Conservation (phyloP, 345 rosid species). For the Eutrema yunnanense region DNA sequence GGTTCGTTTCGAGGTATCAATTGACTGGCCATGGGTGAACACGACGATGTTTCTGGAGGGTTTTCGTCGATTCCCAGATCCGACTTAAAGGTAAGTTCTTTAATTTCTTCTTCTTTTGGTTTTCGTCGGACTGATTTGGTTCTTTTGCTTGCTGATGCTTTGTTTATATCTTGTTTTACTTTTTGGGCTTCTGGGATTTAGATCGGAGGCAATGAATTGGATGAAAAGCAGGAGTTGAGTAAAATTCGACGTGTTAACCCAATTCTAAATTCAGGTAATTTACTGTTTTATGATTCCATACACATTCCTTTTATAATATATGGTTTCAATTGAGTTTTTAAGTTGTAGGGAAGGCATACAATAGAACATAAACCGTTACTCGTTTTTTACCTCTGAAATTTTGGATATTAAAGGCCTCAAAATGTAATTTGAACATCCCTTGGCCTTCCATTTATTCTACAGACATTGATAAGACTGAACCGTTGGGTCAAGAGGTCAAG, state of each 20-base stretch:
- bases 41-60: conserved; percentile 18
- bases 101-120: background rate
- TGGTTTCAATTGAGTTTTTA: background rate
- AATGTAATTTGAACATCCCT: background rate
- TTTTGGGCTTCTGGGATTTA: conserved; percentile 7
- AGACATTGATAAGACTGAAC: background rate
- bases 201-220: conserved; percentile 29
- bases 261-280: conserved; percentile 7
- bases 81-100: conserved; percentile 34
- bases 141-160: background rate
- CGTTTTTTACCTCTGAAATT: background rate
- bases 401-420: background rate
- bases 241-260: conserved; percentile 14
- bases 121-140: background rate
- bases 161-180: background rate
- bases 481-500: conserved; percentile 21
- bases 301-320: background rate
- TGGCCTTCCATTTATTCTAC: background rate
- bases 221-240: conserved; percentile 17
- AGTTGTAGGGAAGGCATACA: background rate
- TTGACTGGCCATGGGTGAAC: conserved; percentile 36
- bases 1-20: background rate
- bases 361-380: background rate
- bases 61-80: conserved; percentile 25
- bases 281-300: conserved; percentile 16